Base-by-base conservation (phyloP, 805 yeast species). In the Metschnikowia proteae region DNA sequence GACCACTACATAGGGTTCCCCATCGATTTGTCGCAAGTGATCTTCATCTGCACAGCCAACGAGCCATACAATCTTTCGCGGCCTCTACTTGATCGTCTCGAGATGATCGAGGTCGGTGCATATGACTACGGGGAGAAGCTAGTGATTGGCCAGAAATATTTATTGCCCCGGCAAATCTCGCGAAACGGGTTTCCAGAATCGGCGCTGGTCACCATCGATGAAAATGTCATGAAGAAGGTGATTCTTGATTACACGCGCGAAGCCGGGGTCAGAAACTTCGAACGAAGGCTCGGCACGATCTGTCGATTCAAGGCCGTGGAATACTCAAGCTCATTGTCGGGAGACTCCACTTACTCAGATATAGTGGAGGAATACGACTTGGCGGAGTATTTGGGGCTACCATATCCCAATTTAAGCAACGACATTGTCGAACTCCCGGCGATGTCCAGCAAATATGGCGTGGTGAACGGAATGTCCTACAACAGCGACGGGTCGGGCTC, bases 1-100 rank as follows among this genome's bases (percentile, higher is more conserved):
- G 97, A 89, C 66, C 95, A 88, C 63, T 89, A 86, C 63, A 66
- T 89, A 46, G 94, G 94, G 4, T 85, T 89, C 67, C 96, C 96
- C 0, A 75, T 89, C 22, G 96, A 89, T 61, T 68, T 89, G 54
- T 86, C 95, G 4, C 87, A 86, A 56, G 85, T 87, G 10, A 68
- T 88, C 22, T 89, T 89, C 60, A 78, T 89, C 45, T 91, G 96
- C 58, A 89, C 97, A 1, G 92, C 96, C 8, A 89, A 89, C 64
- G 85, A 86, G 49, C 76, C 84, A 27, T 76, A 81, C 54, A 79
- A 82, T 23, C 76, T 89, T 53, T 81, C 91, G 27, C 79, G 83
- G 11, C 96, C 96, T 5, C 73, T 89, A 47, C 74, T 85, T 48
- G 96, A 89, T 64, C 77, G 96, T 53, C 83, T 88, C 81, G 96